Conservation (phyloP, 768 basidiomycete species). For the Lactarius sanguifluus region DNA sequence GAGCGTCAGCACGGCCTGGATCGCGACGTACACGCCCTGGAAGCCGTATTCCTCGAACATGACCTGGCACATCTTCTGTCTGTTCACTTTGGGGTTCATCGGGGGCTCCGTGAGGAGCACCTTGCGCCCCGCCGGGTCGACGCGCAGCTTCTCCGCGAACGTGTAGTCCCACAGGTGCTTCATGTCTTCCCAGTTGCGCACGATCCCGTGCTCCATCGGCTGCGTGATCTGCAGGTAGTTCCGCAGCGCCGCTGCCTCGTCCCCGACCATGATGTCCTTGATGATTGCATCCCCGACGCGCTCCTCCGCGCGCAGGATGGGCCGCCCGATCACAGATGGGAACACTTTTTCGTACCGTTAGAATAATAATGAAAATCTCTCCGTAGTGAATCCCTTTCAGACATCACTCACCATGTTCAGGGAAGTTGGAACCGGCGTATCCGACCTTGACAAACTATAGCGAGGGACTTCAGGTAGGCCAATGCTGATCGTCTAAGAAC, state of each 20-base stretch:
- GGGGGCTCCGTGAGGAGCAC: constrained; percentile 96
- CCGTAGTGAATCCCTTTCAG: not conserved
- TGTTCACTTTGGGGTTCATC: constrained; percentile 95
- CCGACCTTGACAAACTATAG: constrained; percentile 63
- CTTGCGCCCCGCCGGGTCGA: constrained; percentile 85
- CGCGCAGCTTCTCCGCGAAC: constrained; percentile 90
- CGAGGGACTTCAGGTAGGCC: not conserved
- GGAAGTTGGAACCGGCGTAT: constrained; percentile 65
- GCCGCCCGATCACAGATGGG: constrained; percentile 94
- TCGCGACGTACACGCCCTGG: constrained; percentile 93
- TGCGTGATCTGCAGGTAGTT: constrained; percentile 96
- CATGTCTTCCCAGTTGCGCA: constrained; percentile 99
- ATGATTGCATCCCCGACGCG: constrained; percentile 83
- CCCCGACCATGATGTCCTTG: constrained; percentile 98
- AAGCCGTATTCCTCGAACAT: constrained; percentile 99
- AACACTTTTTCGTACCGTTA: constrained; percentile 60
- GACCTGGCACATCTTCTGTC: constrained; percentile 93
- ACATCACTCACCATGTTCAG: constrained; percentile 49
- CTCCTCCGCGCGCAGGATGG: constrained; percentile 96
- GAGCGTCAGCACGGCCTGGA: constrained; percentile 96
- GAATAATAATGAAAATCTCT: not conserved
- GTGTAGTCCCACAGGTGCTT: constrained; percentile 98
- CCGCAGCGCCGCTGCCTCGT: constrained; percentile 91
- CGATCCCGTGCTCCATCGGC: constrained; percentile 99
- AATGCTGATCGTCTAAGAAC: not conserved